Percentiles rank a stretch among this genome's conserved stretches.
Conservation (phyloP, 768 basidiomycete species). For the Daedaleopsis sinensis region DNA sequence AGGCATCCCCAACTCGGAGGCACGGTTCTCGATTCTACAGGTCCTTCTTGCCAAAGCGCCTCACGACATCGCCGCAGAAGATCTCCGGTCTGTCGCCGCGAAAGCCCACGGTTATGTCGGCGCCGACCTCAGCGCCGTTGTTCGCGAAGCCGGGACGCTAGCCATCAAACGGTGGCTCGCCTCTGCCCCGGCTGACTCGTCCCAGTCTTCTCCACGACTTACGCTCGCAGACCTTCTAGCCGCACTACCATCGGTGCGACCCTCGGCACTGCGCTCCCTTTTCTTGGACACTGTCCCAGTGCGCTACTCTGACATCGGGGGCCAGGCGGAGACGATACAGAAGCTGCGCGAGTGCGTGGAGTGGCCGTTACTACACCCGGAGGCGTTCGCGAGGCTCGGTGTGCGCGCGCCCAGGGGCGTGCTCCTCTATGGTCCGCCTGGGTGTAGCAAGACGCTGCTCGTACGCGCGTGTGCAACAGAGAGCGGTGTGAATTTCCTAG, state of each 20-base stretch:
- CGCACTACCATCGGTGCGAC: conserved; percentile 79
- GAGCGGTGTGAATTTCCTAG: conserved; percentile 93
- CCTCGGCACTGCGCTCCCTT: conserved; percentile 93
- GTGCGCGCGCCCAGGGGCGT: conserved; percentile 89
- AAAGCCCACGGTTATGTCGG: conserved; percentile 96
- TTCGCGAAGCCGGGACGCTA: conserved; percentile 89
- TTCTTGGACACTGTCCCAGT: conserved; percentile 87
- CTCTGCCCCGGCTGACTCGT: conserved; percentile 9
- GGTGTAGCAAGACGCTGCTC: conserved; percentile 95
- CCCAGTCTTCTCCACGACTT: conserved; percentile 31
- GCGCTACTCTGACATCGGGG: conserved; percentile 87
- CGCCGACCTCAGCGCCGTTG: conserved; percentile 89
- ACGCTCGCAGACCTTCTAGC: conserved; percentile 68
- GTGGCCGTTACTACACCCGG: conserved; percentile 90
- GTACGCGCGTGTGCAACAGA: conserved; percentile 92
- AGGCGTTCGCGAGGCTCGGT: conserved; percentile 85
- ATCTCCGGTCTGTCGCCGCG: conserved; percentile 68
- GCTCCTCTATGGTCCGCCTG: conserved; percentile 92
- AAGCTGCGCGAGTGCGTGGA: conserved; percentile 91
- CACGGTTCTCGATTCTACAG: conserved; percentile 83
- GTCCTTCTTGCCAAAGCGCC: conserved; percentile 85
- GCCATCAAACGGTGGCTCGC: conserved; percentile 86
- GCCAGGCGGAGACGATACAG: conserved; percentile 78
- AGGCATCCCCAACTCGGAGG: conserved; percentile 90
- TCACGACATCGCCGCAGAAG: conserved; percentile 60